Conservation (phyloP, 2,329 filamentous ascomycete genomes). For the Penicillium sp. region DNA sequence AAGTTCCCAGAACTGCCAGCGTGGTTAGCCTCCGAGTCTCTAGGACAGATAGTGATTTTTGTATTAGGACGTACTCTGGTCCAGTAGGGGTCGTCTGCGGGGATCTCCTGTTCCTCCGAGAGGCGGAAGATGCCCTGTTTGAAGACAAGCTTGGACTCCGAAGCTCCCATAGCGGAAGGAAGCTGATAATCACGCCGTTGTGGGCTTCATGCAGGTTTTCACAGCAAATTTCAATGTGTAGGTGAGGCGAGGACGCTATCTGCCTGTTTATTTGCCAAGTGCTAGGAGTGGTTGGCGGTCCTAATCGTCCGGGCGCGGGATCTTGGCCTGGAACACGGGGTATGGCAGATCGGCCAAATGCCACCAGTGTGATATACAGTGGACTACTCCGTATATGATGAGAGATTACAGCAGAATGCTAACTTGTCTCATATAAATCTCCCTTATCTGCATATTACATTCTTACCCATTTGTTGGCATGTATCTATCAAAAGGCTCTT, state of each 20-base stretch:
- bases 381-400: background rate
- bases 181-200: constrained; percentile 25
- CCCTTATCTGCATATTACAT: background rate
- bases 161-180: constrained; percentile 75
- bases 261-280: constrained; percentile 9
- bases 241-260: background rate
- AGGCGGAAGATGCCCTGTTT: constrained; percentile 97
- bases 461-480: background rate
- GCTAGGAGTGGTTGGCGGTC: constrained; percentile 17
- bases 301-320: constrained; percentile 14
- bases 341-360: constrained; percentile 7
- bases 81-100: constrained; percentile 90
- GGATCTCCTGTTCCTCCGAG: constrained; percentile 85
- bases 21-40: constrained; percentile 21
- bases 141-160: constrained; percentile 98
- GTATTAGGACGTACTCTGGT: constrained; percentile 64
- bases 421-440: background rate
- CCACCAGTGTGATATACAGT: background rate
- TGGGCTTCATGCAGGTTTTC: constrained; percentile 28
- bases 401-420: background rate
- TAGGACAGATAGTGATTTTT: background rate
- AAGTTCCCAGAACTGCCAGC: constrained; percentile 84
- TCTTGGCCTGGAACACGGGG: constrained; percentile 18
- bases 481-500: background rate
- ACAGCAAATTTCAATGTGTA: background rate